Conservation (phyloP, 1,139 yeast species). For the Yamadazyma triangularis region DNA sequence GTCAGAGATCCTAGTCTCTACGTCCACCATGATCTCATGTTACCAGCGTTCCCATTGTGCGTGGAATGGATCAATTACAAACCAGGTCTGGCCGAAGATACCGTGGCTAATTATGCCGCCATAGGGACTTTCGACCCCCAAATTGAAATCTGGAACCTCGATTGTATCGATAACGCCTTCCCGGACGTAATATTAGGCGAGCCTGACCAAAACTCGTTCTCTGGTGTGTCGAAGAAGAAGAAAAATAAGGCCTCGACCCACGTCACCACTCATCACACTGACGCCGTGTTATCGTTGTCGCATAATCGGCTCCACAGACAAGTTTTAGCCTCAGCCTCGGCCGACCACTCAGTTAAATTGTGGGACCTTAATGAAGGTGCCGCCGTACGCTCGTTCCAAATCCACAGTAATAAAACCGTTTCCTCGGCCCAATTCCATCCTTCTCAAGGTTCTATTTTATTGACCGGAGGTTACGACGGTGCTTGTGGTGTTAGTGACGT, state of each 20-base stretch:
- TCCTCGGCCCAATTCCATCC: constrained; percentile 87
- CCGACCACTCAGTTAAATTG: constrained; percentile 88
- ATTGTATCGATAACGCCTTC: constrained; percentile 87
- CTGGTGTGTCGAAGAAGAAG: constrained; percentile 41
- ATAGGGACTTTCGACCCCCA: constrained; percentile 97
- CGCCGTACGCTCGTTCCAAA: constrained; percentile 69
- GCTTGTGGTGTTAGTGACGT: constrained; percentile 79
- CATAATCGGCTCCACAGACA: constrained; percentile 81
- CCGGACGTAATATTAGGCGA: constrained; percentile 93
- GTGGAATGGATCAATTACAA: constrained; percentile 90
- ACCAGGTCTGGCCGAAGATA: constrained; percentile 42
- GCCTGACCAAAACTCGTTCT: constrained; percentile 47
- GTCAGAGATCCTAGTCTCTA: constrained; percentile 73
- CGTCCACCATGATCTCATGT: constrained; percentile 95
- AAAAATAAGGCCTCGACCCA: constrained; percentile 48
- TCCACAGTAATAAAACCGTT: constrained; percentile 70
- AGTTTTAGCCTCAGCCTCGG: constrained; percentile 89
- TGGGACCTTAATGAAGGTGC: constrained; percentile 83
- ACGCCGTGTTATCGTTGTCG: constrained; percentile 84
- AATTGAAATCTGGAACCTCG: constrained; percentile 95
- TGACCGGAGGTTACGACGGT: constrained; percentile 93
- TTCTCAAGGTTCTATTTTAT: constrained; percentile 66
- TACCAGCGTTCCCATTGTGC: constrained; percentile 95
- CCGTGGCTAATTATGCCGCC: constrained; percentile 88
- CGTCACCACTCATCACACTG: constrained; percentile 80